Evolutionary conservation across 495 filamentous ascomycete species (phyloP).

Genomic region (Achaetomiella virescens): DNA sequence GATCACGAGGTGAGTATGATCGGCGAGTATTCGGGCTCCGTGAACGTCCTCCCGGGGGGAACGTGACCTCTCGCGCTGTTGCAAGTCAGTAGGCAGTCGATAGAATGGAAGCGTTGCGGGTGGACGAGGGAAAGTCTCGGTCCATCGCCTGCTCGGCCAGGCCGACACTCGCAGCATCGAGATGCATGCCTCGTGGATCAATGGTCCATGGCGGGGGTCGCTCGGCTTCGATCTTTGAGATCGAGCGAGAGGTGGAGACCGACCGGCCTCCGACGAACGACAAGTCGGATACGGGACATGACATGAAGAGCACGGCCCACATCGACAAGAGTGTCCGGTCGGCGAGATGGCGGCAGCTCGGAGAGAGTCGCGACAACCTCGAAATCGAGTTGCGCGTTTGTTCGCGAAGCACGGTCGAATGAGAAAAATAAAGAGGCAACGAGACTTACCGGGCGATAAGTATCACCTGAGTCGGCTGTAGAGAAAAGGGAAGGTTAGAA

Average conservation of each 20-base stretch:
- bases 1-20: conserved; percentile 88
- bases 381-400: background rate
- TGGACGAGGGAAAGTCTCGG: background rate
- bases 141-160: too few relatives aligned
- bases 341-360: background rate
- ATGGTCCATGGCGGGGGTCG: conserved; percentile 2
- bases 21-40: conserved; percentile 57
- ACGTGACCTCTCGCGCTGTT: conserved; percentile 90
- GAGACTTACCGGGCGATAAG: conserved; percentile 45
- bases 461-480: conserved; percentile 48
- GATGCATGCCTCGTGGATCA: background rate
- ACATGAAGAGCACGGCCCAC: conserved; percentile 10
- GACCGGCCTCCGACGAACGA: conserved; percentile 5
- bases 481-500: conserved; percentile 35
- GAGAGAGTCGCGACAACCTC: background rate
- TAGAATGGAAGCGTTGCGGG: background rate
- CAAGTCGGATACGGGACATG: background rate
- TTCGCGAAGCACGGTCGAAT: background rate
- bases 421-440: background rate
- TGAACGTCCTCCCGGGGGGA: conserved; percentile 77
- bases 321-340: conserved; percentile 4
- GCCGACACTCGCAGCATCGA: background rate
- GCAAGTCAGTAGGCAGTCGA: conserved; percentile 35
- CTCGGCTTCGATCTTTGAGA: conserved; percentile 2
- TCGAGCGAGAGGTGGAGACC: conserved; percentile 5